Conservation (phyloP, 306 rosid genomes). For the Macrotyloma uniflorum region DNA sequence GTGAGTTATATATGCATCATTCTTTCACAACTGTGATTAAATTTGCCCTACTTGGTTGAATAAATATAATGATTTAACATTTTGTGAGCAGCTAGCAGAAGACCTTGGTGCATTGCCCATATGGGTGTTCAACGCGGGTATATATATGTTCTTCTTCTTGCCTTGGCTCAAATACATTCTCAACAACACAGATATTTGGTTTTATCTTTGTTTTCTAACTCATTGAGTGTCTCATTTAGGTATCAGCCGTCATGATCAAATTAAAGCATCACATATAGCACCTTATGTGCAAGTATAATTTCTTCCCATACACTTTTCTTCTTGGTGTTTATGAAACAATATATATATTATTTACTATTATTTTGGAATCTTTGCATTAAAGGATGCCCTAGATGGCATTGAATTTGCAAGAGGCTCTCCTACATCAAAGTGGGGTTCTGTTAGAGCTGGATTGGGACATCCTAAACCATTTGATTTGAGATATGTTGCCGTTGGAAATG, state of each 20-base stretch:
- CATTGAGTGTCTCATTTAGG: conserved; percentile 50
- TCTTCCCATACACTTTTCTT: background rate
- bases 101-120: conserved; percentile 77
- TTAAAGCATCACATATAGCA: conserved; percentile 55
- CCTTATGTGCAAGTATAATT: conserved; percentile 78
- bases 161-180: background rate
- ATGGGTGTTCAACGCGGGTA: conserved; percentile 96
- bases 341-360: background rate
- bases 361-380: conserved; percentile 25
- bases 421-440: conserved; percentile 75
- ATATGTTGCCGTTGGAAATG: conserved; percentile 89
- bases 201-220: conserved; percentile 21
- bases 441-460: conserved; percentile 85
- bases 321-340: no score
- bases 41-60: background rate
- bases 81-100: conserved; percentile 72
- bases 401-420: conserved; percentile 90
- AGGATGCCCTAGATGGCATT: conserved; percentile 91
- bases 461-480: conserved; percentile 79
- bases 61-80: background rate
- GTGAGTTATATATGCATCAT: conserved; percentile 40
- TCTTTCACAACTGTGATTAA: background rate
- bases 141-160: background rate
- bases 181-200: background rate
- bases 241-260: conserved; percentile 70